Conservation (phyloP, 345 rosid genomes). For the Arabidopsis suecica region DNA sequence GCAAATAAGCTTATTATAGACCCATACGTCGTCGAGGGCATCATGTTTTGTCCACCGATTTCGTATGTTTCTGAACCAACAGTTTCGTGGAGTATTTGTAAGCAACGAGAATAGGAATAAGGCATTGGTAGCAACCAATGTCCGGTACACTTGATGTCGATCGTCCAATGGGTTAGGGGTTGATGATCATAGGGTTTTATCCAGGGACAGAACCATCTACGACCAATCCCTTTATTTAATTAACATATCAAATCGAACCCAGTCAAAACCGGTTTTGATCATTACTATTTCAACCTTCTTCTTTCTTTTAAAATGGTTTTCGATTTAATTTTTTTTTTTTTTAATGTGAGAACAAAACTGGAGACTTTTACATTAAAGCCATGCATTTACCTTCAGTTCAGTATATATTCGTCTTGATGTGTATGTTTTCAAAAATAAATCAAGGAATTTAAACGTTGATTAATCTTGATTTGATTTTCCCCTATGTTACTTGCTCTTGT, state of each 20-base stretch:
- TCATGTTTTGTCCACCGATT: not conserved
- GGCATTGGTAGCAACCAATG: slow-evolving; percentile 16
- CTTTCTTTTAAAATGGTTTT: not conserved
- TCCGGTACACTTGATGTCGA: not conserved
- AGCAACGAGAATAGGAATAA: not conserved
- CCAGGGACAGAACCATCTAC: slow-evolving; percentile 12
- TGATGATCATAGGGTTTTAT: slow-evolving; percentile 1
- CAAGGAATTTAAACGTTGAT: no score
- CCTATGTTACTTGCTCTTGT: not conserved
- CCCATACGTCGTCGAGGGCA: not conserved
- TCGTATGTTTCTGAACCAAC: not conserved
- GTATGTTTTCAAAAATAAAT: not conserved
- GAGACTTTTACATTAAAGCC: not conserved
- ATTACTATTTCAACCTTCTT: no score
- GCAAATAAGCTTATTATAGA: not conserved
- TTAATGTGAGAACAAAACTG: no score
- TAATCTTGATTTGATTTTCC: not conserved
- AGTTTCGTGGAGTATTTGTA: not conserved
- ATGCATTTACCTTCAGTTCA: not conserved
- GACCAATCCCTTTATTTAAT: not conserved
- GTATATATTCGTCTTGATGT: not conserved
- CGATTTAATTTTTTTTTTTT: no score
- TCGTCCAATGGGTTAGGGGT: not conserved
- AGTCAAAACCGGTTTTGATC: not conserved
- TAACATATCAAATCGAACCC: not conserved